phyloP scores from a whole-genome alignment of 257 asterid species.

The Solanum acaule region DNA sequence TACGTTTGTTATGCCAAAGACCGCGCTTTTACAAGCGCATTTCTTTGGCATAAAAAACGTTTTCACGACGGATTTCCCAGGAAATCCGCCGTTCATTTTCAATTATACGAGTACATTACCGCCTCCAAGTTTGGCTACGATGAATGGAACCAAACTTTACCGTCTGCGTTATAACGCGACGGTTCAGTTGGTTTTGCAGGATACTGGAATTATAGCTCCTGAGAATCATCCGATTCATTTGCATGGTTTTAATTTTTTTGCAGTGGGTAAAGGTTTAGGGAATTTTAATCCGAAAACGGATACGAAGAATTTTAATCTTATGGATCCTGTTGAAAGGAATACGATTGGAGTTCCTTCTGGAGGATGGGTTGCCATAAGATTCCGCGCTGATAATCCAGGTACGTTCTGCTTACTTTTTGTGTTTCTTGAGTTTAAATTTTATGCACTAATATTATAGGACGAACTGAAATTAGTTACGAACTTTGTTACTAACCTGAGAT shows the following conservation, averaged over 20 bases:
- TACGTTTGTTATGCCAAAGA: conserved; percentile 79
- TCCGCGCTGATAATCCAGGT: conserved; percentile 94
- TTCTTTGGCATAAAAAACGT: conserved; percentile 48
- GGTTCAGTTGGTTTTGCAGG: conserved; percentile 78
- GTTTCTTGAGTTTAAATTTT: background rate
- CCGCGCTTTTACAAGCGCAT: conserved; percentile 69
- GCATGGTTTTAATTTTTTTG: conserved; percentile 88
- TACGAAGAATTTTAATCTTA: conserved; percentile 55
- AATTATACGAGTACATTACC: conserved; percentile 55
- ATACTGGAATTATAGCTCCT: conserved; percentile 67
- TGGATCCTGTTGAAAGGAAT: conserved; percentile 92
- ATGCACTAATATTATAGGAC: background rate
- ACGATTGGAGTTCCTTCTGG: conserved; percentile 89
- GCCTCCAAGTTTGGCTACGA: conserved; percentile 37
- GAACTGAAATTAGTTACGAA: background rate
- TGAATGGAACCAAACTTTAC: conserved; percentile 57
- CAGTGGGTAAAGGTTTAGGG: conserved; percentile 68
- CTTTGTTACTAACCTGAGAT: background rate
- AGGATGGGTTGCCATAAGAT: conserved; percentile 92
- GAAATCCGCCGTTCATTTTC: conserved; percentile 40
- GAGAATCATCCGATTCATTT: conserved; percentile 87
- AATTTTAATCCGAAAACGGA: conserved; percentile 55
- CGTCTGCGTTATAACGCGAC: conserved; percentile 47
- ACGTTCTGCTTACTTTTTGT: background rate
- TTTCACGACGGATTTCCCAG: conserved; percentile 79